phyloP scores from a whole-genome alignment of 495 filamentous ascomycete species.

The Apodospora peruviana region DNA sequence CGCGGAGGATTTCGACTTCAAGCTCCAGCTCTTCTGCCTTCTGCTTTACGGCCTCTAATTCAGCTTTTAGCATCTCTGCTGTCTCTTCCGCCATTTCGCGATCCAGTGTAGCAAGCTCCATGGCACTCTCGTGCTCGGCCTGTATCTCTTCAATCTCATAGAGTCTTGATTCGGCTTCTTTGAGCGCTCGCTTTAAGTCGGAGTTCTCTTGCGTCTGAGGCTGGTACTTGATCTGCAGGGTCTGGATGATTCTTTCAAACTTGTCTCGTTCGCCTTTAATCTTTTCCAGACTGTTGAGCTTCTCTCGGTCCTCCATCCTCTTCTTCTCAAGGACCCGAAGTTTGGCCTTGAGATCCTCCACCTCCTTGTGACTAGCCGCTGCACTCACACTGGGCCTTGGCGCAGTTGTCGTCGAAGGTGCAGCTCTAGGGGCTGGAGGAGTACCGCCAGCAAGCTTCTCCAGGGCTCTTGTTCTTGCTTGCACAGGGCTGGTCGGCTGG shows the following conservation, averaged over 20 bases:
- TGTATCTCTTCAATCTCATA: slow-evolving; percentile 67
- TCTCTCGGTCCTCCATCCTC: slow-evolving; percentile 79
- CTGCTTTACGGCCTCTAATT: slow-evolving; percentile 69
- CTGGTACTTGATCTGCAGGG: slow-evolving; percentile 83
- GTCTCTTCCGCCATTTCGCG: slow-evolving; percentile 96
- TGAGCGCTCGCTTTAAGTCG: slow-evolving; percentile 69
- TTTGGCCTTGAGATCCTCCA: slow-evolving; percentile 75
- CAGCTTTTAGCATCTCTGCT: slow-evolving; percentile 70
- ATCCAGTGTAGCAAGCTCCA: slow-evolving; percentile 87
- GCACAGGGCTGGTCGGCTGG: slow-evolving; percentile 41
- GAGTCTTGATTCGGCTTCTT: slow-evolving; percentile 63
- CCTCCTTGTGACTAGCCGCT: slow-evolving; percentile 54
- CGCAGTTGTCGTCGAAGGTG: not conserved
- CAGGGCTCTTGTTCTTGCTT: slow-evolving; percentile 36
- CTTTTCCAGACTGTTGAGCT: slow-evolving; percentile 70
- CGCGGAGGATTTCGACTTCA: slow-evolving; percentile 78
- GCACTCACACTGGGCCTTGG: slow-evolving; percentile 21
- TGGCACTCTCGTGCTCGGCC: slow-evolving; percentile 72
- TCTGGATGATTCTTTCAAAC: slow-evolving; percentile 85
- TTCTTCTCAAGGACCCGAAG: slow-evolving; percentile 77
- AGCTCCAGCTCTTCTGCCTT: slow-evolving; percentile 79
- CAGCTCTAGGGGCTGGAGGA: slow-evolving; percentile 24
- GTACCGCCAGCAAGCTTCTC: slow-evolving; percentile 38
- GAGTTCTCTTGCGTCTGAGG: slow-evolving; percentile 75
- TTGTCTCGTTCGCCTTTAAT: slow-evolving; percentile 76